Evolutionary conservation across 176 grass and related monocot genomes (phyloP), one percentile per base, ranked within the genome.

Genomic region (Metroxylon sagu): DNA sequence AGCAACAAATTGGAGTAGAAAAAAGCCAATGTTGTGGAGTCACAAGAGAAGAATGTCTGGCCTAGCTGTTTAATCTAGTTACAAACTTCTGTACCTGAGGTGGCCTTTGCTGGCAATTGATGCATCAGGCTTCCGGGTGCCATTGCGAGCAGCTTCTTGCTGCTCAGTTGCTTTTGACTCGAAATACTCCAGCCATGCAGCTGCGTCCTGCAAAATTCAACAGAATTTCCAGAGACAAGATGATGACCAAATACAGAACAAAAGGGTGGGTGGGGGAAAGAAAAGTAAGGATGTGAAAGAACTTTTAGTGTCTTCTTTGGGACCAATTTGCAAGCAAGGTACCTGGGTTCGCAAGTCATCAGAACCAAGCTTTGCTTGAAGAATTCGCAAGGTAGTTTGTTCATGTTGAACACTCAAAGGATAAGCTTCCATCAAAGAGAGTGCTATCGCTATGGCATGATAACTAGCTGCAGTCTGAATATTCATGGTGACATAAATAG

Each of bases 41-140:
- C 31, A 35, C 31, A 35, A 35, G 31, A 35, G 31, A 10, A 35
- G 31, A 35, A 35, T 35, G 31, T 8, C 35, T 14, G 35, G 35
- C 2, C 35, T 43, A 43, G 35, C 35, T 43, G 12, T 43, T 43
- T 43, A 39, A 12, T 39, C 35, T 39, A 43, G 35, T 43, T 12
- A 43, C 35, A 43, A 43, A 43, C 35, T 43, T 43, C 53, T 78
- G 53, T 72, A 98, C 93, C 93, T 98, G 73, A 98, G 74, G 71
- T 98, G 93, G 50, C 93, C 93, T 90, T 98, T 98, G 83, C 93
- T 98, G 76, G 93, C 87, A 71, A 98, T 98, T 48, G 93, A 92
- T 60, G 93, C 93, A 76, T 98, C 93, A 35, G 93, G 93, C 69
- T 98, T 98, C 57, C 85, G 85, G 60, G 81, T 87, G 54, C 93